Base-by-base conservation (phyloP, 2,329 filamentous ascomycete genomes). In the Penicillium nordicum region DNA sequence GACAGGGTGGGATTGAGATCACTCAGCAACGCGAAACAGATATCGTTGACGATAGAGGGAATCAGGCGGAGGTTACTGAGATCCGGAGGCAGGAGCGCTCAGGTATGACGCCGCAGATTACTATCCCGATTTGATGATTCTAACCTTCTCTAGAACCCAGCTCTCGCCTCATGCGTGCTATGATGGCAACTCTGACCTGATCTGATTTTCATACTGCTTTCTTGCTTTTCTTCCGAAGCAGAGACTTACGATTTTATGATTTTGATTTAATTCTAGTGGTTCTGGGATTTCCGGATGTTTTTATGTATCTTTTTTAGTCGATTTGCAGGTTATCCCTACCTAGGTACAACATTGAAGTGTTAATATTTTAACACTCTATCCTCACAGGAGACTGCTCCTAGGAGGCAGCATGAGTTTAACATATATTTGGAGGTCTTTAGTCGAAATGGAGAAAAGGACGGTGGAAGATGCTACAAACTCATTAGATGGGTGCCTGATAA, bases 61-160 rank as follows among this genome's bases (percentile, higher is more conserved):
- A 80, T 65, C 73, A 74, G 38, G 76, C 81, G 49, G 83, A 85
- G 57, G 75, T 86, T 6, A 67, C 78, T 5, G 76, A 80, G 59
- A 85, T 96, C 27, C 57, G 60, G 67, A 89, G 91, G 78, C 91
- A 89, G 81, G 91, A 97, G 78, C 88, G 88, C 81, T 94, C 90
- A 92, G 92, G 92, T 95, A 94, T 40, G 46, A 25, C 1, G 5
- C 11, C n/a, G 5, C 16, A 40, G 3, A 11, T 23, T 7, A 12
- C 7, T 23, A 6, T 30, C n/a, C 48, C 11, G 21, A 16, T 49
- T 36, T 23, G n/a, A n/a, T 37, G n/a, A 57, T 63, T 42, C 60
- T 67, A 29, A 67, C 48, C 21, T 36, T 43, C 47, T 59, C 54
- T 73, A 89, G 87, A 82, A 67, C 86, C 87, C 47, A 82, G 83